phyloP scores from a whole-genome alignment of 306 rosid species.

The Psophocarpus tetragonolobus region DNA sequence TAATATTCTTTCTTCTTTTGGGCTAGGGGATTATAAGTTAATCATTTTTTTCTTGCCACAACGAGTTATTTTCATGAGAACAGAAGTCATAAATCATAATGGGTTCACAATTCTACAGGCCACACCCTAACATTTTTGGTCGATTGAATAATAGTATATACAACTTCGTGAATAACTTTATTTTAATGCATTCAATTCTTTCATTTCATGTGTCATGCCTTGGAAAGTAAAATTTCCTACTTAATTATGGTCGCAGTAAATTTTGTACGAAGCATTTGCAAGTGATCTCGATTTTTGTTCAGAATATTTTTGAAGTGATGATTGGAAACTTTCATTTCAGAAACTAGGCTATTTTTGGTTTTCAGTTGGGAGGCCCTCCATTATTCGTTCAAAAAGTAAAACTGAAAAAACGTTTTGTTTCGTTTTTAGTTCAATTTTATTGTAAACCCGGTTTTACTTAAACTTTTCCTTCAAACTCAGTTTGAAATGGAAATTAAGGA shows the following conservation, averaged over 20 bases:
- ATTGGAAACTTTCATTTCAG: neutral
- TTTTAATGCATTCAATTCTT: slow-evolving; percentile 10
- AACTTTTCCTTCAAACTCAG: neutral
- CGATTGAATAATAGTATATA: neutral
- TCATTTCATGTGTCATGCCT: slow-evolving; percentile 8
- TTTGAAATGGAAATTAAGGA: neutral
- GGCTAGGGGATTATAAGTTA: neutral
- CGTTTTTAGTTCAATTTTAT: neutral
- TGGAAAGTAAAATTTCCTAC: slow-evolving; percentile 1
- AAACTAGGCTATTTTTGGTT: neutral
- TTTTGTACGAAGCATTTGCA: neutral
- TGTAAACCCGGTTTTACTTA: neutral
- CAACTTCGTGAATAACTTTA: slow-evolving; percentile 12
- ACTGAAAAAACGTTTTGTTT: neutral
- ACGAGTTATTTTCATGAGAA: neutral
- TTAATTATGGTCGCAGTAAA: neutral
- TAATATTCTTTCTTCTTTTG: neutral
- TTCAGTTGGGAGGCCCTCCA: neutral
- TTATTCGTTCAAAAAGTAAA: neutral
- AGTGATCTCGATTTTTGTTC: neutral
- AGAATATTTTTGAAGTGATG: neutral
- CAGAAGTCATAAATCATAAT: neutral
- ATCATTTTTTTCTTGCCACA: neutral
- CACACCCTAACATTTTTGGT: neutral
- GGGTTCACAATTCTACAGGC: neutral